Base-by-base conservation (phyloP, 345 rosid genomes). In the Bruguiera parviflora region DNA sequence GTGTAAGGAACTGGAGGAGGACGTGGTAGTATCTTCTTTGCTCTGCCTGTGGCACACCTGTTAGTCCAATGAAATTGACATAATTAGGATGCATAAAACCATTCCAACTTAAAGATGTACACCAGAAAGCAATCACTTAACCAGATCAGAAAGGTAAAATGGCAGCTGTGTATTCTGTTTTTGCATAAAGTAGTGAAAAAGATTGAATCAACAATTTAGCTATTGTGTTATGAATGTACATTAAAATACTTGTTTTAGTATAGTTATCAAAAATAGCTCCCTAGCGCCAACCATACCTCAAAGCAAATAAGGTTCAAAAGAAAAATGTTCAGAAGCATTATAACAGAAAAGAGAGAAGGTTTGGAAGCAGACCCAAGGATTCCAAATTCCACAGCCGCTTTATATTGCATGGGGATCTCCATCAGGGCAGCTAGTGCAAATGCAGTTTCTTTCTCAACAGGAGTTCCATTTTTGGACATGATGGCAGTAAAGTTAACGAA, bases 1-100 rank as follows among this genome's bases (percentile, higher is more conserved):
- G 71, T 32, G 62, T 75, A 75, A 13, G 81, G 81, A 47, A 79
- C 70, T 16, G 90, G 96, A 58, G 97, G 89, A 80, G 96, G 90
- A 2, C 92, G 80, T 7, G 93, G 85, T 65, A 67, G 73, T 24
- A 85, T 64, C 64, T 84, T 79, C 83, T 73, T 88, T 5, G 87
- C 87, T 72, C 43, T 69, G 47, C 86, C 86, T 6, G 85, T 81
- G 4, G 51, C 65, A 1, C 80, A 74, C 65, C 97, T 91, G 65
- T 53, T 6, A 68, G 21, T 61, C 43, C 39, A 31, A 65, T 59
- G 75, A 67, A 28, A 56, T 56, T 63, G 46, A 16, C 33, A 63
- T 60, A 19, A n/a, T 13, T 10, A 57, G 24, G 49, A 7, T 61
- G 9, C 29, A 16, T 10, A 8, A 22, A 31, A 16, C 32, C 62